Base-by-base conservation (phyloP, 352 stramenopile genomes). In the Pythium guiyangense region DNA sequence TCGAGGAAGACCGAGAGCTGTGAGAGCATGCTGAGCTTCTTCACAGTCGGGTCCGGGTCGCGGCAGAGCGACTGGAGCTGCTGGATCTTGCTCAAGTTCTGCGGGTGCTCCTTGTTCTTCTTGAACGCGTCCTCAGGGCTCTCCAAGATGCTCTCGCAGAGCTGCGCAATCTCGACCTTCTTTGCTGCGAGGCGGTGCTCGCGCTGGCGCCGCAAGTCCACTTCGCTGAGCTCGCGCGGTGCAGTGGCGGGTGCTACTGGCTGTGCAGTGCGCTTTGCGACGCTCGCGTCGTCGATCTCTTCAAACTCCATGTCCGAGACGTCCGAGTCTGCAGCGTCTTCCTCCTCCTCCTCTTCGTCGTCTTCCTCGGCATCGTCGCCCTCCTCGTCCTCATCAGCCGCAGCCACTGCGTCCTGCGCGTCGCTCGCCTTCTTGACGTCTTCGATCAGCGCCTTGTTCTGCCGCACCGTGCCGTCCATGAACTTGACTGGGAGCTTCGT, bases 1-100 rank as follows among this genome's bases (percentile, higher is more conserved):
- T 99, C 96, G 43, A 97, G 75, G 55, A 98, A 98, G 34, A 99
- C 90, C 1, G 95, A 96, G 17, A 98, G 67, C 49, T 97, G 71
- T 6, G 92, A 98, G 47, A 98, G 73, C 62, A 98, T 72, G 22
- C 83, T 94, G 9, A 98, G 76, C 52, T 91, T 90, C 59, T 82
- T 75, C 45, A 96, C 74, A 1, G 78, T 90, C 20, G 68, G 49
- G 58, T 96, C 88, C 11, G 77, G 69, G 48, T 96, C 88, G 20
- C 69, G 69, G 40, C 71, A 88, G 29, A 95, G 69, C 22, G 61
- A 60, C 47, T 91, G 82, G 46, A 93, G 59, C 61, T 94, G 78
- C 66, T 93, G 73, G 11, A 92, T 75, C 52, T 91, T 95, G 54
- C 84, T 92, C 10, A 89, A 60, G 29, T 86, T 70, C 27, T 92